Evolutionary conservation across 805 yeast species (phyloP), one percentile per base, ranked within the genome.

Genomic region (Limtongia smithiae): DNA sequence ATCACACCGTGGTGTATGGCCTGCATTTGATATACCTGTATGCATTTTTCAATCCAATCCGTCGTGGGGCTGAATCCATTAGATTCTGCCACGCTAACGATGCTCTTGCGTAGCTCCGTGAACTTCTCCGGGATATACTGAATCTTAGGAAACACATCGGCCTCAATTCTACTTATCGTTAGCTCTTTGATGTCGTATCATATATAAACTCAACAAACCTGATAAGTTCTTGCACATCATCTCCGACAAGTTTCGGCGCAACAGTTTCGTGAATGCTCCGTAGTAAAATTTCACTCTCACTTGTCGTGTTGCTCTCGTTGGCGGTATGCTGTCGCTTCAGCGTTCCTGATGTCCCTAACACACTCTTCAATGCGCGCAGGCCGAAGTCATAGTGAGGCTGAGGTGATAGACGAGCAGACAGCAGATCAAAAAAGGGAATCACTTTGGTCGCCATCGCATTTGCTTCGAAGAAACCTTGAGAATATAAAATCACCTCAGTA

Each of bases 351-450:
- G 75, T 76, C 7, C 71, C 66, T 15, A 91, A 64, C 0, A 82
- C 78, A 33, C 80, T 73, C 61, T 90, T 91, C 49, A 91, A 65
- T 0, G 95, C 82, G 51, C 97, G 73, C 37, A 91, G 68, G 0
- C 97, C 96, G 74, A 91, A 91, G 61, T 91, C 97, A 59, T 91
- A 91, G 62, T 91, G 97, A 3, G 65, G 62, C 61, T 87, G 96
- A 0, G 52, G 20, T 0, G 85, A 73, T 11, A 79, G 65, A 0
- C 50, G 42, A 0, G 14, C n/a, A 2, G 64, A 61, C n/a, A 91
- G 63, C 1, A 61, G 62, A 0, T 53, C 52, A 54, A 87, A 83
- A 27, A 86, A 72, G 0, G 77, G 71, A 0, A 83, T 85, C 15
- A 85, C 67, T 2, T 63, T 65, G 2, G 45, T 21, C 0, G 95